Evolutionary conservation across 305 asterid genomes (phyloP), one percentile per base, ranked within the genome.

Genomic region (Andrographis paniculata): DNA sequence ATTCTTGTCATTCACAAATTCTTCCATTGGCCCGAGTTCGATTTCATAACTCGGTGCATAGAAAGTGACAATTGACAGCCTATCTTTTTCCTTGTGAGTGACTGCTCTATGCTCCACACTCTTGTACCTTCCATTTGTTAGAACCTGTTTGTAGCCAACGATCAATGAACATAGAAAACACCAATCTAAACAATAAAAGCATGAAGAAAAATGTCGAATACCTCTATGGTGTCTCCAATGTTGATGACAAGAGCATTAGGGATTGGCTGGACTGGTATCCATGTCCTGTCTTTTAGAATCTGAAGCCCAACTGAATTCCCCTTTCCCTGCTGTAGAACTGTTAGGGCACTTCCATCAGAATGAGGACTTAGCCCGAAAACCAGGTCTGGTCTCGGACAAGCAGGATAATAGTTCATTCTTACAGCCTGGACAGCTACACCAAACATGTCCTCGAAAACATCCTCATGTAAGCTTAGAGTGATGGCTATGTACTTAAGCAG

Each of bases 301-400:
- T 91, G 99, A n/a, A 91, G 95, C n/a, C 99, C 99, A 63, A 80
- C 79, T 13, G 92, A 55, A 50, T 57, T 71, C 38, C 75, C 77
- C 50, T 58, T 80, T 13, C 83, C 89, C 52, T 91, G 94, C 56
- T 91, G 99, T 10, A 86, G 51, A 27, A 86, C 93, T 15, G 99
- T 86, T 4, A 91, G 76, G 18, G 95, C 99, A 80, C 99, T 91
- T 53, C 99, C 96, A 69, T 91, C 99, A n/a, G 96, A 91, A 56
- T 91, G 99, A 47, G 96, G 96, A 69, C 99, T 91, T 42, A 91
- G 42, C 1, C 99, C 96, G 45, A 80, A 49, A 30, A 86, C 96
- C 35, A 91, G 87, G 20, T 91, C 99, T 24, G 96, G 99, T 60
- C 96, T 78, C 0, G 99, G 96, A 46, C 96, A 91, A 23, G 89